Base-by-base conservation (phyloP, 164 flowering plant genomes). In the Berberis vulgaris region DNA sequence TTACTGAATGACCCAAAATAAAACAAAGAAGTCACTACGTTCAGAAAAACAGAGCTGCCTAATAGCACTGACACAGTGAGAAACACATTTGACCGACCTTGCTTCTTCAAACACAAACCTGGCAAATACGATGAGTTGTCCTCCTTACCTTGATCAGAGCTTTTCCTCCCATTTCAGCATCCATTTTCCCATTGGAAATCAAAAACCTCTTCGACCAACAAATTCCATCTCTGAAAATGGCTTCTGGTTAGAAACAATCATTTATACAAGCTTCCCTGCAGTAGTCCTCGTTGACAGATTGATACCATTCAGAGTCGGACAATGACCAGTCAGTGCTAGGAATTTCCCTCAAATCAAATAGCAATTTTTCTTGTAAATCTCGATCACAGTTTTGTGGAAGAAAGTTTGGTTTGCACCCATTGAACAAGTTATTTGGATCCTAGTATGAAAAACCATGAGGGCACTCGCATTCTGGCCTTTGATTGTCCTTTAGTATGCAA, bases 391-490 rank as follows among this genome's bases (percentile, higher is more conserved):
- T 60, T 45, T 60, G 62, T 13, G 47, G 39, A 60, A 45, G 6
- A 44, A 60, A 60, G 49, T 6, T 44, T 44, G 9, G 63, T 26
- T 60, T 59, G 40, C 59, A 56, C n/a, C 59, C 59, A 26, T 40
- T 57, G 5, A 61, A 65, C 64, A 4, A 54, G 68, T 83, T 71
- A 45, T 64, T 63, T 7, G 72, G 75, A 73, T 85, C 86, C 47
- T 77, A 6, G 52, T 53, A 66, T 11, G 64, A 13, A 60, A 75
- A 83, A 13, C 78, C 72, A 1, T 54, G 54, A n/a, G 83, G 81
- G 61, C 86, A 84, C 1, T 53, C 40, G 59, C 88, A 82, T 13
- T 0, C 56, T 8, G 79, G 72, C 45, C 74, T 71, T 38, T 50
- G 47, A 10, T 71, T 65, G n/a, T n/a, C n/a, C n/a, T n/a, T n/a